Evolutionary conservation across 108 stramenopile genomes (phyloP).

Genomic region (Asterionellopsis glacialis): DNA sequence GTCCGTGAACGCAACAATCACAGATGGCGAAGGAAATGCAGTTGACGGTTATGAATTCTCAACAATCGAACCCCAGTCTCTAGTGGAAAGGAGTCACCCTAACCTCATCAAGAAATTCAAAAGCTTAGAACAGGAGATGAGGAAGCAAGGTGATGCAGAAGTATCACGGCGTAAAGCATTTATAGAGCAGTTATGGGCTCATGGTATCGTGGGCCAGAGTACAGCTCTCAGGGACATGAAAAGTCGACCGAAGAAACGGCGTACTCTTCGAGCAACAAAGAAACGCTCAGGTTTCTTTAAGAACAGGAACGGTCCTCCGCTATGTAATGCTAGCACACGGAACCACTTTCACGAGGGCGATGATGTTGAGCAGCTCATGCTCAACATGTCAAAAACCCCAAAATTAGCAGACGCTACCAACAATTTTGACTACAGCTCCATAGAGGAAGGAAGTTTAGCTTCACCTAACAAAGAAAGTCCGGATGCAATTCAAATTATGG

Average conservation of each 20-base stretch:
- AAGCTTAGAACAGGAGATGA: conserved; percentile 18
- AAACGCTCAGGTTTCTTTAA: neutral
- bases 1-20: conserved; percentile 43
- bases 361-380: neutral
- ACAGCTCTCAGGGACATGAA: too few species aligned
- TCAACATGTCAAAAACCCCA: neutral
- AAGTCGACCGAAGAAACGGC: too few species aligned
- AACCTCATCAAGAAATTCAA: conserved; percentile 41
- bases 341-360: neutral
- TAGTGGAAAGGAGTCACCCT: conserved; percentile 44
- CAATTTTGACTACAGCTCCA: neutral
- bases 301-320: neutral
- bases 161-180: conserved; percentile 48
- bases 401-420: too few species aligned
- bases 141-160: conserved; percentile 51
- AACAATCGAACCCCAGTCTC: conserved; percentile 45
- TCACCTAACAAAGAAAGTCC: neutral
- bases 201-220: too few species aligned
- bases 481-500: too few species aligned
- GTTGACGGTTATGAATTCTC: conserved; percentile 54
- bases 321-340: too few species aligned
- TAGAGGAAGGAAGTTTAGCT: neutral
- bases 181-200: conserved; percentile 14
- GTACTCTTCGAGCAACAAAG: neutral
- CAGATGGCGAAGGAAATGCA: conserved; percentile 34